phyloP scores from a whole-genome alignment of 495 filamentous ascomycete species.

The Penicillium roqueforti region DNA sequence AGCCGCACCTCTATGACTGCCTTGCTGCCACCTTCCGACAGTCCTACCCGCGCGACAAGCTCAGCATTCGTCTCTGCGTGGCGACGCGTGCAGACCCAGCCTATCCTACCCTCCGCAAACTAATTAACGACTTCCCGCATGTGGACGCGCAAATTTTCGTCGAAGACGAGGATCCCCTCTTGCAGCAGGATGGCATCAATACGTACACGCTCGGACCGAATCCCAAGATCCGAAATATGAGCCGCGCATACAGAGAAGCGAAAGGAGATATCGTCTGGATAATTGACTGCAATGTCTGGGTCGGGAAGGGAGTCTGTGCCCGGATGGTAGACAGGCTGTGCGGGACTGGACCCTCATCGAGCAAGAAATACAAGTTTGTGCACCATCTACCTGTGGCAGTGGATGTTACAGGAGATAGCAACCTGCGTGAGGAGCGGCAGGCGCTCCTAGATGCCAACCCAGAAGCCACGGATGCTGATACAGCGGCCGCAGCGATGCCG shows the following conservation, averaged over 20 bases:
- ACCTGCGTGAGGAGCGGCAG: constrained; percentile 36
- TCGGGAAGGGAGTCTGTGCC: constrained; percentile 69
- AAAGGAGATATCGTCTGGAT: constrained; percentile 92
- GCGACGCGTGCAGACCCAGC: constrained; percentile 74
- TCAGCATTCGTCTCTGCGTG: constrained; percentile 83
- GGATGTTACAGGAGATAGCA: constrained; percentile 52
- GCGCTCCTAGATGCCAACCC: constrained; percentile 34
- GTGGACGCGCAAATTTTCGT: constrained; percentile 71
- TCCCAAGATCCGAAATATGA: constrained; percentile 97
- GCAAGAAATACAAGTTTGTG: constrained; percentile 81
- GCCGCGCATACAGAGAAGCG: constrained; percentile 89
- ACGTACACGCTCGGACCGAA: constrained; percentile 77
- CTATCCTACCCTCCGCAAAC: constrained; percentile 63
- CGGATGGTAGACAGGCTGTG: constrained; percentile 84
- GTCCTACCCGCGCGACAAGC: constrained; percentile 68
- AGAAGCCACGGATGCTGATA: constrained; percentile 7
- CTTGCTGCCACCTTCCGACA: constrained; percentile 87
- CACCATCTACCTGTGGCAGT: constrained; percentile 89
- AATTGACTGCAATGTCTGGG: constrained; percentile 95
- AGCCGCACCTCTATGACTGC: constrained; percentile 86
- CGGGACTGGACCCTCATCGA: constrained; percentile 51
- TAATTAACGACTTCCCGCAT: constrained; percentile 67
- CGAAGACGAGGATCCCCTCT: constrained; percentile 82
- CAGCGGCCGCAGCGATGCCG: constrained; percentile 2
- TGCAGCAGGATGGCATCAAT: constrained; percentile 48